These are phyloP conservation scores for Zizania latifolia DNA, from an alignment of 176 grass and related monocot species.

Conservation along the genomic window DNA sequence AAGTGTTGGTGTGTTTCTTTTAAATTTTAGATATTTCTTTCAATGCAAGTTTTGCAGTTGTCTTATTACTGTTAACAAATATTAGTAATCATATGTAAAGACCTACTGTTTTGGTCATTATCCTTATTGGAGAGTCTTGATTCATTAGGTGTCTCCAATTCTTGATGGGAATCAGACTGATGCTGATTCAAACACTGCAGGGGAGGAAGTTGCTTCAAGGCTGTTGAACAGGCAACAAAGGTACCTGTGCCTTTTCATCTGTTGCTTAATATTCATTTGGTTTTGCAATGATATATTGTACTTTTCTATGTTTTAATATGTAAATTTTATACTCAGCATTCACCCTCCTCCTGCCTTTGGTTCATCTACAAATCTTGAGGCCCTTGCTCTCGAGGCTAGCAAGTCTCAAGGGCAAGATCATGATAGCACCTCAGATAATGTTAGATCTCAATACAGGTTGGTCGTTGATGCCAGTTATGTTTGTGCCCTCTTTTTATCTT, in stretches of 20 bases:
- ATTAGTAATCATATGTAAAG: background rate
- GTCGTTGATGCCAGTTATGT: background rate
- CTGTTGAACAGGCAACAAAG: slow-evolving; percentile 60
- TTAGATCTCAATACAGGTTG: slow-evolving; percentile 63
- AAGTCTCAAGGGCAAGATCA: slow-evolving; percentile 49
- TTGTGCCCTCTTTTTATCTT: slow-evolving; percentile 13
- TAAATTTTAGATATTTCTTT: background rate
- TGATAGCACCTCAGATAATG: slow-evolving; percentile 54
- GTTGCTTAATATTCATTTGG: slow-evolving; percentile 1
- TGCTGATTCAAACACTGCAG: slow-evolving; percentile 58
- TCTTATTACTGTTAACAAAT: background rate
- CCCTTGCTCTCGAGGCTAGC: slow-evolving; percentile 70
- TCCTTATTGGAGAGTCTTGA: slow-evolving; percentile 52
- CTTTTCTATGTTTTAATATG: slow-evolving; percentile 18
- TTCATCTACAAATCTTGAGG: slow-evolving; percentile 89
- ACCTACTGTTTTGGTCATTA: slow-evolving; percentile 9
- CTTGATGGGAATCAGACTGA: slow-evolving; percentile 63
- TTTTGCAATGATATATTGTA: background rate
- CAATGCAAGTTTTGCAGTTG: background rate
- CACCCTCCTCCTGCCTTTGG: slow-evolving; percentile 93
- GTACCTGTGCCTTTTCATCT: slow-evolving; percentile 38
- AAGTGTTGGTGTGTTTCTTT: background rate
- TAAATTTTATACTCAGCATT: slow-evolving; percentile 43
- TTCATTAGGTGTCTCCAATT: slow-evolving; percentile 66
- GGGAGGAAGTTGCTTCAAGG: slow-evolving; percentile 63